These are phyloP conservation scores for Hypoxylon sp. DNA, from an alignment of 2,329 filamentous ascomycete species.

Conservation along the genomic window DNA sequence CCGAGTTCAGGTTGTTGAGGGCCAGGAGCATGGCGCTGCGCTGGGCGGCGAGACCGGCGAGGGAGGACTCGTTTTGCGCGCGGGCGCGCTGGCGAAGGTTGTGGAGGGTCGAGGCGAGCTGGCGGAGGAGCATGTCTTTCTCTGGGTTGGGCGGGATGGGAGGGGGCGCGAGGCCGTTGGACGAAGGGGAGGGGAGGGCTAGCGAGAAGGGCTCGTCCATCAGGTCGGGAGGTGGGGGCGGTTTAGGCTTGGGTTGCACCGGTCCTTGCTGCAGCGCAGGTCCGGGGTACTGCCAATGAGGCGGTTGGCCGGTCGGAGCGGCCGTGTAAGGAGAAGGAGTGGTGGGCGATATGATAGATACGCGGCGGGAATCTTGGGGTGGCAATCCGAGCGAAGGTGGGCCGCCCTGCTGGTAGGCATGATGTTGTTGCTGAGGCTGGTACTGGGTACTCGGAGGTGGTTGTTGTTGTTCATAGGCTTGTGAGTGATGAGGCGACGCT, in stretches of 20 bases:
- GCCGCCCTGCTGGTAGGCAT: slow-evolving; percentile 39
- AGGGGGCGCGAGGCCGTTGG: slow-evolving; percentile 70
- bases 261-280: slow-evolving; percentile 49
- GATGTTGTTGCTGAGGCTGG: slow-evolving; percentile 44
- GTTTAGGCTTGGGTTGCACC: slow-evolving; percentile 53
- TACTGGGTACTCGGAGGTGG: slow-evolving; percentile 46
- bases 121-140: slow-evolving; percentile 85
- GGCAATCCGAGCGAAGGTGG: slow-evolving; percentile 41
- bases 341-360: slow-evolving; percentile 37
- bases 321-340: slow-evolving; percentile 35
- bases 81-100: slow-evolving; percentile 76
- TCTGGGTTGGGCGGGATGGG: slow-evolving; percentile 96
- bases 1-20: slow-evolving; percentile 75
- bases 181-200: slow-evolving; percentile 59
- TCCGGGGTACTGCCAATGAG: slow-evolving; percentile 45
- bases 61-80: slow-evolving; percentile 77
- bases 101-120: slow-evolving; percentile 77
- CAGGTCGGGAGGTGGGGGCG: slow-evolving; percentile 63
- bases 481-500: slow-evolving; percentile 44
- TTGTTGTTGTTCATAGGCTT: slow-evolving; percentile 46
- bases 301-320: slow-evolving; percentile 27
- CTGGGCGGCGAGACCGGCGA: slow-evolving; percentile 82
- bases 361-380: slow-evolving; percentile 38
- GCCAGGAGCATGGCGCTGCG: slow-evolving; percentile 79
- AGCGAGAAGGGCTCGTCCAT: slow-evolving; percentile 69